Conservation (phyloP, 2,329 filamentous ascomycete genomes). For the Chaetomiaceae sp. region DNA sequence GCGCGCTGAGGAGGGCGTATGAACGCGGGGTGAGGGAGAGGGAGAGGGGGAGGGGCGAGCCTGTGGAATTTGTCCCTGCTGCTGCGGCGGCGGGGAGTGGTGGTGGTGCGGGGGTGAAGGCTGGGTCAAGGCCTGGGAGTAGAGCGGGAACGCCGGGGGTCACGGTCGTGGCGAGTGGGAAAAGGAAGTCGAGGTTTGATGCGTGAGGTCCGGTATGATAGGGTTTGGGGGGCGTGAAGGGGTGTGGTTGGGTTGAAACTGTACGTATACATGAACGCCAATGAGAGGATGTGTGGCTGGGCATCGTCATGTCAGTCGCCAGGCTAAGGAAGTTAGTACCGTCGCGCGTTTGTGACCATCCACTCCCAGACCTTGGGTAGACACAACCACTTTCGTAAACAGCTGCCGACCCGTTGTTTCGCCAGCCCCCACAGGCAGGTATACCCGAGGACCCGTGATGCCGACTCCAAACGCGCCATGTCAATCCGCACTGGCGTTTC, state of each 20-base stretch:
- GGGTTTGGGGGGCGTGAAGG: neutral
- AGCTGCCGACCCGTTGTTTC: no score
- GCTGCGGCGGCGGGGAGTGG: constrained; percentile 20
- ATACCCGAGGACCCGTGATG: no score
- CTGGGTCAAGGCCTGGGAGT: constrained; percentile 22
- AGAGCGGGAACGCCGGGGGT: constrained; percentile 30
- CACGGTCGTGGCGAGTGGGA: constrained; percentile 1
- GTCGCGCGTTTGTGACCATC: no score
- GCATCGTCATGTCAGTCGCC: no score
- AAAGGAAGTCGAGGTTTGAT: constrained; percentile 20
- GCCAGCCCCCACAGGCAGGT: no score
- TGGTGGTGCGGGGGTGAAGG: constrained; percentile 18
- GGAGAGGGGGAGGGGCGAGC: constrained; percentile 37
- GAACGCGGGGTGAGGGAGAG: constrained; percentile 40
- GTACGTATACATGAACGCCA: no score
- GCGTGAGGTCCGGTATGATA: neutral
- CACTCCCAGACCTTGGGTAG: no score
- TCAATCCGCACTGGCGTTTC: neutral
- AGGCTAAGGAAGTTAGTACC: no score
- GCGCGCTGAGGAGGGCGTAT: constrained; percentile 44
- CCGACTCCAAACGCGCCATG: neutral
- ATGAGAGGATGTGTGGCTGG: no score
- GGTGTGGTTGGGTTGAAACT: neutral
- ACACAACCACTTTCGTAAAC: no score
- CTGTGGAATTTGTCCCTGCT: constrained; percentile 46